Evolutionary conservation across 2,329 filamentous ascomycete genomes (phyloP), one percentile per base, ranked within the genome.

Genomic region (Xylaria hypoxylon): DNA sequence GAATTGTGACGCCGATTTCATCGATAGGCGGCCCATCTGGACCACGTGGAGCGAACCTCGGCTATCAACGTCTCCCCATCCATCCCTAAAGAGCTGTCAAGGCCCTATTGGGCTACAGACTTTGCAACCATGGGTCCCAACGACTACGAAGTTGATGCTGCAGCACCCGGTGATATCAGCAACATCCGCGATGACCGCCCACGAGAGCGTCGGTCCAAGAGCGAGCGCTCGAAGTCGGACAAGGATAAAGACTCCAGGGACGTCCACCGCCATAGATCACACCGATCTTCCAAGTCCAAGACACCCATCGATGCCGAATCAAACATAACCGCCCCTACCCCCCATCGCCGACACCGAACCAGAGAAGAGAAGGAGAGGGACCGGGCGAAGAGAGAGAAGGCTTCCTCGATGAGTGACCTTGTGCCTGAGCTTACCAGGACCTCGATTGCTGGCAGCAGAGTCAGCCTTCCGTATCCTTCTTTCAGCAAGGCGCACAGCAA

Each of bases 401-500:
- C 73, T 33, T 72, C 74, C 11, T 77, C 73, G 24, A 76, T 77
- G 75, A 76, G 57, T 51, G 76, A 78, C 47, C 69, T 78, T 24
- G 73, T 77, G 3, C 76, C 77, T 53, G 77, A 78, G 65, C 64
- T 78, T 33, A 51, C 68, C 15, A 72, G 68, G 53, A 71, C 69
- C 5, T 73, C 71, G 28, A 33, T 73, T 45, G 53, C 68, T 28
- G 68, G 70, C 61, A 77, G 76, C 69, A 70, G 76, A 59, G 69
- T 77, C 64, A 77, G 74, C 70, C 59, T 78, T 59, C 76, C 76
- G 19, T 78, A 78, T 56, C 77, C 77, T 28, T 70, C 51, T 56
- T 78, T 78, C 68, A 77, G 74, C 80, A 97, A 96, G 80, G 92
- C 92, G 13, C 93, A 97, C 79, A 96, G 93, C 83, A 96, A 94